Evolutionary conservation across 257 asterid species (phyloP).

Genomic region (Scutellaria barbata): DNA sequence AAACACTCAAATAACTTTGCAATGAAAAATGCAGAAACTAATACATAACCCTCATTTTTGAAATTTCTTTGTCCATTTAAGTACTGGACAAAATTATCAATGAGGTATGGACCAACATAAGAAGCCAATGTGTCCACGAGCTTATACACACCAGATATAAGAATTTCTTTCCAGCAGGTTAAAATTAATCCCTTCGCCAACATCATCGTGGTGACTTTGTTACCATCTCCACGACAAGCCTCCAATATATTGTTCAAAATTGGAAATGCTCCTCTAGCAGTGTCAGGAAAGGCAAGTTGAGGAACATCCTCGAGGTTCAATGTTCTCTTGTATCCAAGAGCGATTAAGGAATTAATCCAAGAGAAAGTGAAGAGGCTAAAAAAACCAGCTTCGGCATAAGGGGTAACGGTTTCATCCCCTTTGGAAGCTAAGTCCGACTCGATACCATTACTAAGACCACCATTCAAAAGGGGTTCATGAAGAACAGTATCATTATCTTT

Average conservation of each 20-base stretch:
- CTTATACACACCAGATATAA: slow-evolving; percentile 55
- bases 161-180: slow-evolving; percentile 59
- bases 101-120: slow-evolving; percentile 83
- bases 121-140: slow-evolving; percentile 57
- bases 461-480: slow-evolving; percentile 71
- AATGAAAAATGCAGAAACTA: slow-evolving; percentile 59
- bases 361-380: slow-evolving; percentile 71
- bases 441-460: slow-evolving; percentile 32
- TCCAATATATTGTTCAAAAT: slow-evolving; percentile 53
- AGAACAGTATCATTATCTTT: slow-evolving; percentile 41
- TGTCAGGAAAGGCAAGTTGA: slow-evolving; percentile 63
- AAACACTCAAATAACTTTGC: slow-evolving; percentile 80
- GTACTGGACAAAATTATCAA: slow-evolving; percentile 75
- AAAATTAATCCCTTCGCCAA: slow-evolving; percentile 65
- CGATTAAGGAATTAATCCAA: slow-evolving; percentile 74
- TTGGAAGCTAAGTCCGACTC: slow-evolving; percentile 40
- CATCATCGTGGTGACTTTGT: slow-evolving; percentile 61
- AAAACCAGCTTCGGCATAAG: slow-evolving; percentile 64
- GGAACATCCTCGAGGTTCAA: slow-evolving; percentile 93
- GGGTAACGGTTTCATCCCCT: slow-evolving; percentile 79
- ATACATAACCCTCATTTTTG: slow-evolving; percentile 58
- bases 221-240: slow-evolving; percentile 43
- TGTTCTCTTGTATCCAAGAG: slow-evolving; percentile 65
- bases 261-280: slow-evolving; percentile 64
- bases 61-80: slow-evolving; percentile 59